Conservation (phyloP, 2,329 filamentous ascomycete species). For the Fusarium sp. region DNA sequence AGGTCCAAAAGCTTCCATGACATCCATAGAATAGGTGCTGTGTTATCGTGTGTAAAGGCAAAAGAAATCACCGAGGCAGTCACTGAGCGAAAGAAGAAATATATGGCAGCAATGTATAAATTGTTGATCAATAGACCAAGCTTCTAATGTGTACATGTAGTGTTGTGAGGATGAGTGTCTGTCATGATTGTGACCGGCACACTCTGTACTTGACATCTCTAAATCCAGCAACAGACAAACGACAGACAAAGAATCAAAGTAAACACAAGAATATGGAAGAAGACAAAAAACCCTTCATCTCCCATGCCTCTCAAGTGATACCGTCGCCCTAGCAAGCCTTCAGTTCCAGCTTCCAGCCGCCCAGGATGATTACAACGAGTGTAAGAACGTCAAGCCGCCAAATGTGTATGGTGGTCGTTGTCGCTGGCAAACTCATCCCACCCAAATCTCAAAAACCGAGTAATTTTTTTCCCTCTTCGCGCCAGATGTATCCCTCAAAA, state of each 20-base stretch:
- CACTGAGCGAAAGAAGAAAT: neutral
- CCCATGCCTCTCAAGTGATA: conserved; percentile 47
- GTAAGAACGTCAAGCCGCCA: conserved; percentile 60
- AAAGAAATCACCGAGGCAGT: neutral
- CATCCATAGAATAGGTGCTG: neutral
- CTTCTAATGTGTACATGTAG: conserved; percentile 44
- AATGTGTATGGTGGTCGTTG: conserved; percentile 41
- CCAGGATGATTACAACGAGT: conserved; percentile 63
- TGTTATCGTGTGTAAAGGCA: neutral
- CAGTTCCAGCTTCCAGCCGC: conserved; percentile 54
- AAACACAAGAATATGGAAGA: conserved; percentile 54
- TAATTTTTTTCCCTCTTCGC: conserved; percentile 37
- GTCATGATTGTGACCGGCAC: conserved; percentile 51
- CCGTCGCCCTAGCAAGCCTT: conserved; percentile 49
- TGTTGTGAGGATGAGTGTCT: conserved; percentile 44
- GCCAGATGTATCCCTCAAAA: conserved; percentile 40
- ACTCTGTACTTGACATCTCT: conserved; percentile 45
- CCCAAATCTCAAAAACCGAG: conserved; percentile 28
- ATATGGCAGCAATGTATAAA: conserved; percentile 45
- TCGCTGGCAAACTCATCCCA: conserved; percentile 43
- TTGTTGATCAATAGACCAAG: conserved; percentile 42
- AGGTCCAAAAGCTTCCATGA: neutral
- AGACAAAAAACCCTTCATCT: conserved; percentile 22
- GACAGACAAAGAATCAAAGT: conserved; percentile 52
- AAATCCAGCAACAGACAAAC: conserved; percentile 46